Base-by-base conservation (phyloP, 2,329 filamentous ascomycete genomes). In the Mycosphaerelloides madeirae region DNA sequence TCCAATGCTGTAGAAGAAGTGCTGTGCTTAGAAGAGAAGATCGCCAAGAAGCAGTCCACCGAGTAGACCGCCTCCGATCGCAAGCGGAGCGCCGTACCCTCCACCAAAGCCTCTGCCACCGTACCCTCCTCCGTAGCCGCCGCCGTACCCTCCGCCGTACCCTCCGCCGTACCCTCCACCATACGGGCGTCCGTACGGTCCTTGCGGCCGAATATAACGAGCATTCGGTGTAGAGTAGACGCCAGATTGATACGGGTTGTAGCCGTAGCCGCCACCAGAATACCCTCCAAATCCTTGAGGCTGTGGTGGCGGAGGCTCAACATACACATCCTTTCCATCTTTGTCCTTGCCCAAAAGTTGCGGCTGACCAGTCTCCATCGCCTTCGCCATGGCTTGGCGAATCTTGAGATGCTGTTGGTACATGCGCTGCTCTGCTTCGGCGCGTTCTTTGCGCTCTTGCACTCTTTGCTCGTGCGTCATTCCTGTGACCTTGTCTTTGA, bases 401-500 rank as follows among this genome's bases (percentile, higher is more conserved):
- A 77, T 65, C 6, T 66, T 62, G 43, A 74, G 57, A 53, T 82
- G 78, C 31, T 71, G 68, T 29, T 72, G 62, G 56, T 81, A 80
- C n/a, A 70, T 67, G 34, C 69, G 60, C 3, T 63, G 66, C 59
- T 82, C 79, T 25, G 73, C 65, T 42, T 73, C 67, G 1, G 68
- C 76, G 19, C 76, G 70, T 25, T 64, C 59, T 2, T 53, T 53
- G 3, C 79, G 70, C 19, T 70, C 65, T 5, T 60, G 58, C 40
- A 72, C 71, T 18, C 79, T 74, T 56, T 82, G 65, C 18, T 72
- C 65, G 58, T 81, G 78, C 3, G 78, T 80, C 3, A 71, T 74
- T 13, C 69, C 65, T 0, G 79, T 83, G 13, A 81, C 54, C 52
- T 75, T 76, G 61, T 82, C 78, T 58, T 82, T 82, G 51, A 83